These are phyloP conservation scores for Talaromyces sp. DNA, from an alignment of 2,329 filamentous ascomycete species.

Conservation along the genomic window DNA sequence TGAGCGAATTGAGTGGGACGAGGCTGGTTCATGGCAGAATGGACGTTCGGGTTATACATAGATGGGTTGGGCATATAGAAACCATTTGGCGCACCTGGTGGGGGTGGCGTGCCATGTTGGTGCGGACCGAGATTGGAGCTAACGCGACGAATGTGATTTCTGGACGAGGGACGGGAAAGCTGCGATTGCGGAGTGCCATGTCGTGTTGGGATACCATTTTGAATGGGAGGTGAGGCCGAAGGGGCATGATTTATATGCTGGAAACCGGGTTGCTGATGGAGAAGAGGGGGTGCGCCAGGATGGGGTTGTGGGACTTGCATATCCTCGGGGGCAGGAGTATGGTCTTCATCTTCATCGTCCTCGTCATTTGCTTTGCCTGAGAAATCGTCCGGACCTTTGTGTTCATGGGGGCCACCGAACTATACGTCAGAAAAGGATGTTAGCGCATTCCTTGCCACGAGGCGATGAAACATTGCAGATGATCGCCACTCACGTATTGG, in stretches of 20 bases:
- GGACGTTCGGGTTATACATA: slow-evolving; percentile 74
- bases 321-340: slow-evolving; percentile 72
- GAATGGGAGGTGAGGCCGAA: slow-evolving; percentile 85
- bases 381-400: slow-evolving; percentile 94
- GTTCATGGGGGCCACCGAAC: slow-evolving; percentile 92
- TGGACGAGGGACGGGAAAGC: slow-evolving; percentile 75
- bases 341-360: slow-evolving; percentile 74
- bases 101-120: slow-evolving; percentile 61
- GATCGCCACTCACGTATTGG: slow-evolving; percentile 72
- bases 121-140: slow-evolving; percentile 73
- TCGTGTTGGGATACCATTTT: slow-evolving; percentile 73
- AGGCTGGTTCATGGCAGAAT: slow-evolving; percentile 49
- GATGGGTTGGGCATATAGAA: slow-evolving; percentile 86
- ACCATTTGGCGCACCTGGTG: slow-evolving; percentile 60
- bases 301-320: slow-evolving; percentile 52
- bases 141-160: slow-evolving; percentile 75
- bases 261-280: slow-evolving; percentile 69
- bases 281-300: slow-evolving; percentile 70
- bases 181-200: slow-evolving; percentile 82
- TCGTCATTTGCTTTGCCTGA: slow-evolving; percentile 73
- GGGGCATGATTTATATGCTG: slow-evolving; percentile 82
- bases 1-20: slow-evolving; percentile 49
- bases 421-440: slow-evolving; percentile 41
- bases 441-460: slow-evolving; percentile 1
- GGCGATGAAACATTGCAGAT: not conserved